Evolutionary conservation across 2,329 filamentous ascomycete species (phyloP).

Genomic region (Xylariaceae sp.): DNA sequence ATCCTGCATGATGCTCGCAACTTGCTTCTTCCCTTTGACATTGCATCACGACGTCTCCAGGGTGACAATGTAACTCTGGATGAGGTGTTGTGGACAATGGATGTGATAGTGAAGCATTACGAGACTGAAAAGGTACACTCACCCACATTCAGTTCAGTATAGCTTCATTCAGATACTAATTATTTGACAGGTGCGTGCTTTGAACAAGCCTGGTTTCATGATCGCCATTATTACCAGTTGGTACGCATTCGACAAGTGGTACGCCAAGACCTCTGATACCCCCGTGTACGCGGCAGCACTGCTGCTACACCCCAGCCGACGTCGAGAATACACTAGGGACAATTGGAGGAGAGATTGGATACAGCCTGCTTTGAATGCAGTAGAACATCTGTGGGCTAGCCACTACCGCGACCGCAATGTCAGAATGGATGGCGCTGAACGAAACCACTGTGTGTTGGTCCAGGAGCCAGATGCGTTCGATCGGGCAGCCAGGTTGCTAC

Average conservation of each 20-base stretch:
- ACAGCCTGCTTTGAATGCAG: background rate
- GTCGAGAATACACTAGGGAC: background rate
- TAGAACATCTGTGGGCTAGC: background rate
- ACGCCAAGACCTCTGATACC: background rate
- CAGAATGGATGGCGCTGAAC: background rate
- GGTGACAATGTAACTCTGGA: no score
- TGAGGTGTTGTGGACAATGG: background rate
- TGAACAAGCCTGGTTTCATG: background rate
- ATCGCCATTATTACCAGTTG: background rate
- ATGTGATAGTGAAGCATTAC: background rate
- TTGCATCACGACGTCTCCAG: no score
- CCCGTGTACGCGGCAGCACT: background rate
- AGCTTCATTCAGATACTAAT: background rate
- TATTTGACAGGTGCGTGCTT: background rate
- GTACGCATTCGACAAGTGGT: background rate
- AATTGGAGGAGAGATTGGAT: background rate
- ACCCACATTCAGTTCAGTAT: background rate
- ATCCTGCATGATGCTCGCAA: no score
- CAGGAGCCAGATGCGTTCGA: conserved; percentile 1
- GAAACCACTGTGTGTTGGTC: background rate
- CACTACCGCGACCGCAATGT: background rate
- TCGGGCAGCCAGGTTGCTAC: background rate
- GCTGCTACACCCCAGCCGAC: background rate
- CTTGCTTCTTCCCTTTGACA: no score
- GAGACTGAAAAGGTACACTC: background rate